These are phyloP conservation scores for Fraxinus velutina DNA, from an alignment of 305 asterid genomes.

Conservation along the genomic window DNA sequence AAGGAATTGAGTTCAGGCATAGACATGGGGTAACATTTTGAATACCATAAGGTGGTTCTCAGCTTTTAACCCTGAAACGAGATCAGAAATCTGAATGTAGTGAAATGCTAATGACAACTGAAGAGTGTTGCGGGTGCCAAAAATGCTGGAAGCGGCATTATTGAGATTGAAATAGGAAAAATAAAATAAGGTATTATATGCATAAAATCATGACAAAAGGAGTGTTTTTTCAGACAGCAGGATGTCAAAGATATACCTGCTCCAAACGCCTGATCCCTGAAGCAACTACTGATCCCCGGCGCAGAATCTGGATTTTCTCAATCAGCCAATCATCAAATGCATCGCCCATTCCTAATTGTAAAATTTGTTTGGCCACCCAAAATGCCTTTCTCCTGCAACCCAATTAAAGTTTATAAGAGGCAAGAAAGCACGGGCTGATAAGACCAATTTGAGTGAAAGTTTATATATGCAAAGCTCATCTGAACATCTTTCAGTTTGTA, in stretches of 20 bases:
- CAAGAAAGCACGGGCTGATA: slow-evolving; percentile 16
- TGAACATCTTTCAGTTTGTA: slow-evolving; percentile 16
- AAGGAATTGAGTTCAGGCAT: background rate
- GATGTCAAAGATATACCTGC: slow-evolving; percentile 53
- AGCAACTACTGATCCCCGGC: slow-evolving; percentile 86
- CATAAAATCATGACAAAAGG: background rate
- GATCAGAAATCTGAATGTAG: background rate
- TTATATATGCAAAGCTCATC: slow-evolving; percentile 5
- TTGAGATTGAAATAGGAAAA: background rate
- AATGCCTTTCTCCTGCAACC: slow-evolving; percentile 84
- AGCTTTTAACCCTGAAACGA: background rate
- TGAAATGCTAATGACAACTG: background rate
- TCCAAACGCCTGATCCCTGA: slow-evolving; percentile 78
- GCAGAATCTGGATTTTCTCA: slow-evolving; percentile 80
- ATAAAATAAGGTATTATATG: background rate
- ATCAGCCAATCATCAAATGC: slow-evolving; percentile 99
- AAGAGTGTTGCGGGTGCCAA: background rate
- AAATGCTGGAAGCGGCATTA: background rate
- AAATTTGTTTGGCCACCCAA: slow-evolving; percentile 96
- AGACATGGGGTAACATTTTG: background rate
- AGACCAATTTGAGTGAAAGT: slow-evolving; percentile 14
- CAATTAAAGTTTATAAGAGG: slow-evolving; percentile 23
- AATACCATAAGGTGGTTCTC: background rate
- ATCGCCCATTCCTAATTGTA: slow-evolving; percentile 99
- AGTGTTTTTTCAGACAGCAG: background rate